Conservation (phyloP, 2,329 filamentous ascomycete genomes). For the Calycina herbarum region DNA sequence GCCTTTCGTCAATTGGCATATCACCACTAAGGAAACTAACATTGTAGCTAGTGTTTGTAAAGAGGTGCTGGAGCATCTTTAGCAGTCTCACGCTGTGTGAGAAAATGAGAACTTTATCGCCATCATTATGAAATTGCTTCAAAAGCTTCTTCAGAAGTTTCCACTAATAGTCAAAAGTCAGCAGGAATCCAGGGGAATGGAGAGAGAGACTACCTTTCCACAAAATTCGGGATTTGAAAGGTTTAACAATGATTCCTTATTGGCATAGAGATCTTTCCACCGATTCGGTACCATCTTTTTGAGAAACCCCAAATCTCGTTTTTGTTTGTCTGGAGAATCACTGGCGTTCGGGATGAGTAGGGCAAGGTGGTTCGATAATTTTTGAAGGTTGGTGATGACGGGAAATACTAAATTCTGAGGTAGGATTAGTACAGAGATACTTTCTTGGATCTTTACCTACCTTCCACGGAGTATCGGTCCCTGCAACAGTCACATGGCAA, state of each 20-base stretch:
- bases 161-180: slow-evolving; percentile 54
- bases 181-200: no score
- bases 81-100: slow-evolving; percentile 87
- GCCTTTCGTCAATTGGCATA: slow-evolving; percentile 79
- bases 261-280: slow-evolving; percentile 73
- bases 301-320: slow-evolving; percentile 74
- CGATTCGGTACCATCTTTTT: slow-evolving; percentile 70
- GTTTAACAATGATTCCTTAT: slow-evolving; percentile 75
- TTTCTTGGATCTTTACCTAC: slow-evolving; percentile 34
- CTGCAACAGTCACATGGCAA: slow-evolving; percentile 61
- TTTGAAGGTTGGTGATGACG: slow-evolving; percentile 77
- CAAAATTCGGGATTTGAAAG: slow-evolving; percentile 89
- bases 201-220: slow-evolving; percentile 60
- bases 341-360: slow-evolving; percentile 70
- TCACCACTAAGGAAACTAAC: slow-evolving; percentile 88
- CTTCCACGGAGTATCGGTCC: slow-evolving; percentile 47
- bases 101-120: slow-evolving; percentile 94
- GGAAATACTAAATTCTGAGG: slow-evolving; percentile 75
- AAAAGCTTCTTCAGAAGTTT: slow-evolving; percentile 83
- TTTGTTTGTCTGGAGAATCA: slow-evolving; percentile 70
- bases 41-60: slow-evolving; percentile 85
- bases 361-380: slow-evolving; percentile 89
- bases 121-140: slow-evolving; percentile 83
- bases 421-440: slow-evolving; percentile 36
- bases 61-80: slow-evolving; percentile 79